Evolutionary conservation across 83 land plant genomes (phyloP), one percentile per base, ranked within the genome.

Genomic region (Picea abies): DNA sequence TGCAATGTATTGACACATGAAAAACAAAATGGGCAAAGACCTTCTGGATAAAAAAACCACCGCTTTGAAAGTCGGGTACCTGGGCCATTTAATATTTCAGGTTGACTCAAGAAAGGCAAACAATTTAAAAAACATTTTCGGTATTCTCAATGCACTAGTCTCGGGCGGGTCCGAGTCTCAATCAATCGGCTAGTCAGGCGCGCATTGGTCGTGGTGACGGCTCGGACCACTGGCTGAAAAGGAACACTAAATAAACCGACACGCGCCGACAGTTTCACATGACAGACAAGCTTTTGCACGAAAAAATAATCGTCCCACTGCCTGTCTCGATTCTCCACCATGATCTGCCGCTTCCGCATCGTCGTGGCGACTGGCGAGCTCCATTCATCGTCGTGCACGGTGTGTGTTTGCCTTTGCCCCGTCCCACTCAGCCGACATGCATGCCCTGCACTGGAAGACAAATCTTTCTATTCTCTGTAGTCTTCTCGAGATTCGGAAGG

Each of bases 221-320:
- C n/a, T 20, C 66, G 4, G n/a, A 63, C 23, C 66, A 3, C 72
- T 9, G 12, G 56, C 17, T 23, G 72, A 37, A 66, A 11, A 3
- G 5, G 14, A 23, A 25, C 26, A 25, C 69, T 3, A 64, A 64
- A 64, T 23, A 22, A 66, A 29, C 15, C 35, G 35, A 68, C 72
- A 68, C 41, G 72, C 17, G 41, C 72, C 72, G 19, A 32, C 19
- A 32, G 71, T 66, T 25, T 66, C 69, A 66, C 69, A 66, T 66
- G 69, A 66, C 35, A 15, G 35, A 15, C 69, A 23, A 12, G 2
- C 9, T 29, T 66, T 66, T 10, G 25, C 35, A 10, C 32, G 15
- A 9, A 49, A 9, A 49, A 49, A 26, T 2, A 23, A 29, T 66
- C 69, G 35, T 25, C 56, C 69, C 69, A 25, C 29, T 66, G 1